These are phyloP conservation scores for Clathrus columnatus DNA, from an alignment of 768 basidiomycete genomes.

Conservation along the genomic window DNA sequence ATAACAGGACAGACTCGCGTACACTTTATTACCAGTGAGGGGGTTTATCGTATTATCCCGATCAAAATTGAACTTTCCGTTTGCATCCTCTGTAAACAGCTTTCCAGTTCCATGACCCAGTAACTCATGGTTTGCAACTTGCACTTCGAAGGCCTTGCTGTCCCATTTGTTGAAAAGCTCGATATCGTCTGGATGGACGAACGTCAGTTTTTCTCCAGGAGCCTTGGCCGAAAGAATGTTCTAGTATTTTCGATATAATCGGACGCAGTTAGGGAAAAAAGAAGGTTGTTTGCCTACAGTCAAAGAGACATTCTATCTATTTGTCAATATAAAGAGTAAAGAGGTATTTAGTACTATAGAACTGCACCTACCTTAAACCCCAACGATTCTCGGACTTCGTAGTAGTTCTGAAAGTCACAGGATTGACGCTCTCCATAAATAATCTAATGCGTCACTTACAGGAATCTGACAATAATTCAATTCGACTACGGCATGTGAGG, in stretches of 20 bases:
- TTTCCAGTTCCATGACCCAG: slow-evolving; percentile 84
- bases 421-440: neutral
- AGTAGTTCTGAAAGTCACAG: slow-evolving; percentile 51
- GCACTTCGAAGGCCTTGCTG: slow-evolving; percentile 69
- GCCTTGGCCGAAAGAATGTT: slow-evolving; percentile 86
- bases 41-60: slow-evolving; percentile 73
- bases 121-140: slow-evolving; percentile 86
- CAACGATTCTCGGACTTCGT: slow-evolving; percentile 67
- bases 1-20: slow-evolving; percentile 17
- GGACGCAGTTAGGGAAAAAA: neutral
- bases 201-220: slow-evolving; percentile 71
- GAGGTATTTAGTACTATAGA: neutral
- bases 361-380: slow-evolving; percentile 56
- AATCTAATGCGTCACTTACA: slow-evolving; percentile 26
- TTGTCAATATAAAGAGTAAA: neutral
- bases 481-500: neutral
- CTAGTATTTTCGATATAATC: slow-evolving; percentile 23
- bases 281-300: slow-evolving; percentile 40
- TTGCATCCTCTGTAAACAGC: slow-evolving; percentile 63
- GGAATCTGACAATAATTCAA: slow-evolving; percentile 44
- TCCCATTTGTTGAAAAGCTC: slow-evolving; percentile 74
- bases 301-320: slow-evolving; percentile 58
- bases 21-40: slow-evolving; percentile 70
- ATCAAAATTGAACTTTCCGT: slow-evolving; percentile 80
- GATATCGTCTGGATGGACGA: slow-evolving; percentile 72